Evolutionary conservation across 2,329 filamentous ascomycete species (phyloP), one percentile per base, ranked within the genome.

Genomic region (Penicillium rolfsii): DNA sequence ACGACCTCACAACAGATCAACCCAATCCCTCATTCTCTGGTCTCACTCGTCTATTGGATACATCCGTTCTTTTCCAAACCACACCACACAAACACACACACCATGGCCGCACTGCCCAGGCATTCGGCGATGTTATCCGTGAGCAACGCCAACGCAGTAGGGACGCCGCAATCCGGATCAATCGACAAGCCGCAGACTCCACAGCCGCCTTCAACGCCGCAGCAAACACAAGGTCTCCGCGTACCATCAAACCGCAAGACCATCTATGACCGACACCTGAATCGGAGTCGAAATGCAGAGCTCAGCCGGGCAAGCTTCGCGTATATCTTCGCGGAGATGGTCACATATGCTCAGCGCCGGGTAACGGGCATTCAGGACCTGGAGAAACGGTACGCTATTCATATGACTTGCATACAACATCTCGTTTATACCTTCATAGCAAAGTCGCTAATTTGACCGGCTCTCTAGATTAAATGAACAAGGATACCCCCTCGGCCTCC

Each of bases 321-420:
- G 45, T 98, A 96, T 77, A 84, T 99, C 61, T 98, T 99, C 76
- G 89, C 90, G 62, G 94, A 97, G 81, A 97, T 98, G 91, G 93
- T 99, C 53, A 89, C 88, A 71, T 98, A 98, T 78, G 94, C 95
- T 68, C 95, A 98, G 77, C 85, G 89, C 71, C 85, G 91, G 64
- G 94, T 97, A 57, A 95, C 91, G 67, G 93, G 92, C 6, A 96
- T 99, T 61, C 90, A 94, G 71, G 95, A 98, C 77, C 82, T 99
- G 19, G 95, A 99, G 77, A 91, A 93, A 80, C 84, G 91, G 92
- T 96, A 79, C 58, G 82, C 22, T 12, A 7, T 16, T 19, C 35
- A 19, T 24, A 24, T 16, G 22, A 14, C 14, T 52, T 12, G 45
- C 16, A 38, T 4, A 43, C 9, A 1, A 5, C 24, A 16, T 26